Percentiles rank a stretch among this genome's conserved stretches.
Evolutionary conservation across 805 yeast genomes (phyloP).

Genomic region (Wickerhamomyces pijperi): DNA sequence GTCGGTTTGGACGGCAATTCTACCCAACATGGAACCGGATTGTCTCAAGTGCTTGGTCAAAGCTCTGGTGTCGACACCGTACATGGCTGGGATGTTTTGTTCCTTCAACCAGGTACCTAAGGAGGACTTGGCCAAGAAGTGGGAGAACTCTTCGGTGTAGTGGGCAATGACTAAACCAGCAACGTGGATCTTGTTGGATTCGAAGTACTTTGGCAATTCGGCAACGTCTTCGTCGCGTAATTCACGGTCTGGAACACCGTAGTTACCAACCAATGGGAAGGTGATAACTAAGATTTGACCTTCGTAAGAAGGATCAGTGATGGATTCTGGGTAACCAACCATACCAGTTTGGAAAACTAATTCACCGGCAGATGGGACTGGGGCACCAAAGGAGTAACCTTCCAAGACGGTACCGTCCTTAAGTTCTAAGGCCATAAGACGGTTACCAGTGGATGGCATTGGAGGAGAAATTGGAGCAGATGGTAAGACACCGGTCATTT

Average conservation of each 20-base stretch:
- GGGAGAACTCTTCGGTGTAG: conserved; percentile 93
- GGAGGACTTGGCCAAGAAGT: conserved; percentile 84
- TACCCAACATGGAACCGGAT: conserved; percentile 87
- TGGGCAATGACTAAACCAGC: conserved; percentile 96
- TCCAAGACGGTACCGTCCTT: conserved; percentile 78
- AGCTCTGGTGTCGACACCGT: conserved; percentile 95
- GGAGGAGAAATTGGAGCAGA: conserved; percentile 87
- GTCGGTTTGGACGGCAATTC: conserved; percentile 56
- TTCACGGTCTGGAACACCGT: conserved; percentile 93
- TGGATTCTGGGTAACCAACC: conserved; percentile 98
- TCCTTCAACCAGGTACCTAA: conserved; percentile 89
- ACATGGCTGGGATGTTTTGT: conserved; percentile 89
- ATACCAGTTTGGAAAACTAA: conserved; percentile 98
- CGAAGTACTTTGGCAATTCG: conserved; percentile 82
- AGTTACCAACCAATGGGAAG: conserved; percentile 94
- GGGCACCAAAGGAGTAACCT: conserved; percentile 97
- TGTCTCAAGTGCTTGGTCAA: conserved; percentile 89
- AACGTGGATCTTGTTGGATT: conserved; percentile 83
- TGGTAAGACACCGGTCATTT: conserved; percentile 20
- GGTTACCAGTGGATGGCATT: conserved; percentile 72
- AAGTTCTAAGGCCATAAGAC: conserved; percentile 78
- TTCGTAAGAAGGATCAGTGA: conserved; percentile 96
- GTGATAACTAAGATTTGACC: conserved; percentile 97
- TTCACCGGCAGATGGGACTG: conserved; percentile 84
- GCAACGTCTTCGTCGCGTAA: conserved; percentile 64